Evolutionary conservation across 2,329 filamentous ascomycete genomes (phyloP), one percentile per base, ranked within the genome.

Genomic region (Bipolaris bicolor): DNA sequence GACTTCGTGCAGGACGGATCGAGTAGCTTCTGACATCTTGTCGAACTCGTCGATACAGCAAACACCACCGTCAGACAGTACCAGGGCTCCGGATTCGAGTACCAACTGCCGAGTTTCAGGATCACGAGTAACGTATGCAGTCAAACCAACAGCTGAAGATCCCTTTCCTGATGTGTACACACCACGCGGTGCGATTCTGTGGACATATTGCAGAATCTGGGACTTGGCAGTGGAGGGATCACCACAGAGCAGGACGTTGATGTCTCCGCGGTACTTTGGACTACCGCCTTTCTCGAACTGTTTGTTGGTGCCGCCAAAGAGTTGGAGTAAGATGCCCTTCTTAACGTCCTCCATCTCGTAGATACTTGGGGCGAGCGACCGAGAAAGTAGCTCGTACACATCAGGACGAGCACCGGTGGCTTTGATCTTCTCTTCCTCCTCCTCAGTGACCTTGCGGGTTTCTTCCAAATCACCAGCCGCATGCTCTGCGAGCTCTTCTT

Each of bases 291-390:
- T 98, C 57, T 96, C 87, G 76, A 99, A 99, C 0, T 91, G 91
- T 80, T 99, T 99, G 82, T 99, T 99, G 33, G 95, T 97, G 55
- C 95, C 95, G 36, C 95, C 94, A 74, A 99, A 99, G 39, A 99
- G 86, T 72, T 99, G 95, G 3, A 99, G 87, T 10, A 99, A 82
- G 60, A 99, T 97, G 10, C 95, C 95, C 79, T 99, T 99, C 83
- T 99, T 99, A 46, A 98, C 92, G 70, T 99, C 95, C 66, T 99
- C 95, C 88, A 96, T 90, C 78, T 99, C 95, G 79, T 96, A 97
- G 70, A 99, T 90, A 58, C 93, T 97, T 13, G 95, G 95, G 2
- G 95, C 95, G 26, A 99, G 82, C 1, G 94, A 98, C 36, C 94
- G 87, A 16, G 95, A 86, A 3, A 99, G 86, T 22, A 99, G 85